Percentiles rank a stretch among this genome's conserved stretches.
Evolutionary conservation across 148 eudicot genomes (phyloP).

Genomic region (Vaccinium darrowii): DNA sequence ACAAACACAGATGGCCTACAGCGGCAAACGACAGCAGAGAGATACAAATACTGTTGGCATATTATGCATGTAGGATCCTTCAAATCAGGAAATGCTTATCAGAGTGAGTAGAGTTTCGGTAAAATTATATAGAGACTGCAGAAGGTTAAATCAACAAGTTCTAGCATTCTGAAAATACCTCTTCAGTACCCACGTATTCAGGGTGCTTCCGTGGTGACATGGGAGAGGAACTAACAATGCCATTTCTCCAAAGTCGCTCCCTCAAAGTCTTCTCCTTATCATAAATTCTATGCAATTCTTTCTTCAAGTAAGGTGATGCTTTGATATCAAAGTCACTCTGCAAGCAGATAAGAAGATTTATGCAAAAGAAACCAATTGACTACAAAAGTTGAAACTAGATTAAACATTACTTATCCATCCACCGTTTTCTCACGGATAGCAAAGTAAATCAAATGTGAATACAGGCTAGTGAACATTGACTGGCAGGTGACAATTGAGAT

Average conservation of each 20-base stretch:
- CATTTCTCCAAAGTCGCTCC: constrained; percentile 90
- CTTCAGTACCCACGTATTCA: constrained; percentile 82
- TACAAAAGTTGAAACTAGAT: neutral
- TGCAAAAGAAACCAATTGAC: constrained; percentile 18
- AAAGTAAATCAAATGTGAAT: neutral
- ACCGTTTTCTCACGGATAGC: neutral
- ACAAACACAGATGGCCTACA: constrained; percentile 81
- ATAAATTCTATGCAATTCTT: constrained; percentile 70
- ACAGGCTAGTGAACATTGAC: neutral
- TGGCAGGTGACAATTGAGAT: neutral
- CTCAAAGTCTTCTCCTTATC: constrained; percentile 77
- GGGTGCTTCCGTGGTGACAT: constrained; percentile 79
- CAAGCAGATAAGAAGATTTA: constrained; percentile 20
- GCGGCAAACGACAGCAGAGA: constrained; percentile 89
- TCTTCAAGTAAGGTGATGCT: constrained; percentile 63
- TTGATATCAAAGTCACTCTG: constrained; percentile 77
- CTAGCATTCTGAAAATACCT: constrained; percentile 49
- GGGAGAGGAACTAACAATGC: constrained; percentile 66
- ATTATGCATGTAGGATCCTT: constrained; percentile 96
- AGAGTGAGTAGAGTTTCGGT: constrained; percentile 3
- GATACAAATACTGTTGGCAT: constrained; percentile 86
- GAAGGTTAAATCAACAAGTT: neutral
- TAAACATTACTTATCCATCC: neutral
- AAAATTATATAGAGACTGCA: constrained; percentile 11
- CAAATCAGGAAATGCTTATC: constrained; percentile 29